Evolutionary conservation across 1,284 basidiomycete genomes (phyloP).

Genomic region (Vanrija humicola): DNA sequence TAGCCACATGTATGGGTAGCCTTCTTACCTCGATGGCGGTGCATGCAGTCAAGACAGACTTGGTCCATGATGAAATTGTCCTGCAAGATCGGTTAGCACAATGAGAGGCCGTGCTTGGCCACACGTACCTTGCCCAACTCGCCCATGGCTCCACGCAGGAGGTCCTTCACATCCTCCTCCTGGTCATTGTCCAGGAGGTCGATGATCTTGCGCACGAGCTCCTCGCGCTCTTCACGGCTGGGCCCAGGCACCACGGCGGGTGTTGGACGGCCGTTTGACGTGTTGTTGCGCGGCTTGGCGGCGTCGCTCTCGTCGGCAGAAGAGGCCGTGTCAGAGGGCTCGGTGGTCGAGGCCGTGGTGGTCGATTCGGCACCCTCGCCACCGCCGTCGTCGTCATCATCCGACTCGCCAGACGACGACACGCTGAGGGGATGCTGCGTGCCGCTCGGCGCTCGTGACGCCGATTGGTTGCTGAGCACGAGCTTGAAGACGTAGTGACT

Average conservation of each 20-base stretch:
- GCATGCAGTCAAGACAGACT: constrained; percentile 49
- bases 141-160: constrained; percentile 66
- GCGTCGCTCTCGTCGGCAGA: constrained; percentile 2
- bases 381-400: constrained; percentile 28
- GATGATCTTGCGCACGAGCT: constrained; percentile 65
- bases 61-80: constrained; percentile 48
- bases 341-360: background rate
- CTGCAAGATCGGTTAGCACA: constrained; percentile 18
- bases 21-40: constrained; percentile 52
- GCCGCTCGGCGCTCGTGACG: constrained; percentile 1
- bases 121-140: constrained; percentile 63
- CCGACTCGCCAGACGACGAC: constrained; percentile 42
- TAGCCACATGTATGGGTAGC: constrained; percentile 21
- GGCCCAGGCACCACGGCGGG: background rate
- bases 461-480: constrained; percentile 22
- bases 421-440: constrained; percentile 43
- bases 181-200: constrained; percentile 70
- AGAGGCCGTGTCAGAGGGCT: background rate
- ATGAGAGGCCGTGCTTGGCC: constrained; percentile 15
- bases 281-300: background rate
- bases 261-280: constrained; percentile 1
- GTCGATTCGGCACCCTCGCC: background rate
- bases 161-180: constrained; percentile 73
- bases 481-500: constrained; percentile 43
- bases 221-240: constrained; percentile 37